These are phyloP conservation scores for Colletotrichum sp. DNA, from an alignment of 2,329 filamentous ascomycete genomes.

Conservation along the genomic window DNA sequence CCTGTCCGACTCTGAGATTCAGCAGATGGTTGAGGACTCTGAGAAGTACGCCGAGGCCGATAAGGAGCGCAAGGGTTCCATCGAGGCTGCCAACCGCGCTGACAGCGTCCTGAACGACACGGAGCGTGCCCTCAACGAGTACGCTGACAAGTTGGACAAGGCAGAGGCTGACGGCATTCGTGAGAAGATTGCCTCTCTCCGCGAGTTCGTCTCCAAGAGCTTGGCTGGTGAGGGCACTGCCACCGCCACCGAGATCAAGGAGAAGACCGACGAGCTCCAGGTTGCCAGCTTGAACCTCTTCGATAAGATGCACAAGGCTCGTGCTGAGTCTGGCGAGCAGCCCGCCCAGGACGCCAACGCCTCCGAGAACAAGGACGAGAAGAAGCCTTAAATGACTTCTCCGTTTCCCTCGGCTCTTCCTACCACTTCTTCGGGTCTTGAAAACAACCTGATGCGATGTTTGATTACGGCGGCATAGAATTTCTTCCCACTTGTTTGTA, in stretches of 20 bases:
- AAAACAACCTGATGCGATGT: slow-evolving; percentile 24
- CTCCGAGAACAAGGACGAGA: slow-evolving; percentile 70
- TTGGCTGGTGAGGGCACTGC: slow-evolving; percentile 88
- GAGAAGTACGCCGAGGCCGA: slow-evolving; percentile 95
- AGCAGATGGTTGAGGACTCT: slow-evolving; percentile 97
- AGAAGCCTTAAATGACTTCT: slow-evolving; percentile 62
- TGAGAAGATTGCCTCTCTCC: slow-evolving; percentile 88
- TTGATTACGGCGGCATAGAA: slow-evolving; percentile 37
- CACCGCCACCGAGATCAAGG: slow-evolving; percentile 93
- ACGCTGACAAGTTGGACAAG: slow-evolving; percentile 96
- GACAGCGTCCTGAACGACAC: slow-evolving; percentile 97
- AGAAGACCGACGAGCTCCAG: slow-evolving; percentile 98
- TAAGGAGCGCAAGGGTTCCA: slow-evolving; percentile 95
- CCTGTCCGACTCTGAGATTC: slow-evolving; percentile 92
- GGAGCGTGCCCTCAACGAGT: slow-evolving; percentile 97
- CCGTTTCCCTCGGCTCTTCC: slow-evolving; percentile 22
- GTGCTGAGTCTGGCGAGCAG: slow-evolving; percentile 68
- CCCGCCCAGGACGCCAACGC: slow-evolving; percentile 64
- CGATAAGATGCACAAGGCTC: slow-evolving; percentile 99
- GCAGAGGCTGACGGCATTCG: slow-evolving; percentile 89
- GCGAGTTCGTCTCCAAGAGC: slow-evolving; percentile 92
- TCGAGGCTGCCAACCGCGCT: slow-evolving; percentile 96
- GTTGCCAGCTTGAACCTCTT: slow-evolving; percentile 94
- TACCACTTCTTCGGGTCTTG: neutral
- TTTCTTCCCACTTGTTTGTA: slow-evolving; percentile 43